These are phyloP conservation scores for Ceratocystiopsis brevicomis DNA, from an alignment of 2,329 filamentous ascomycete genomes.

Conservation along the genomic window DNA sequence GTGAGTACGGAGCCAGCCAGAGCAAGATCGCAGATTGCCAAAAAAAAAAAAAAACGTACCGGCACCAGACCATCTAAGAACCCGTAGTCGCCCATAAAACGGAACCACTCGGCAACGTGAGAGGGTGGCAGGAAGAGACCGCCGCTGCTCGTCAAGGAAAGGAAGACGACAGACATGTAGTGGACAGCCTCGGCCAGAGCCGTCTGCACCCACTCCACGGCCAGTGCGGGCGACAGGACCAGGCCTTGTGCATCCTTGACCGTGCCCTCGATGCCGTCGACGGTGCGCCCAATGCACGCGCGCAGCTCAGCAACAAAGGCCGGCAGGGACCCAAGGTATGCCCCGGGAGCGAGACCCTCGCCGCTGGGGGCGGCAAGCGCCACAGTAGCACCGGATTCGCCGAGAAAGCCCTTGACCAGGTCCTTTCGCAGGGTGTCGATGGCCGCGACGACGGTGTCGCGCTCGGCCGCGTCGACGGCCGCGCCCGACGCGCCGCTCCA, in stretches of 20 bases:
- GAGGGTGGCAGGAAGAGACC: conserved; percentile 36
- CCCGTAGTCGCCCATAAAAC: conserved; percentile 44
- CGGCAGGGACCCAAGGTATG: conserved; percentile 26
- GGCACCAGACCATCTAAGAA: conserved; percentile 50
- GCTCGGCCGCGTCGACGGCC: neutral
- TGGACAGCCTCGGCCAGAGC: conserved; percentile 54
- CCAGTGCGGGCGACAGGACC: conserved; percentile 31
- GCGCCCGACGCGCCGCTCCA: too few species aligned
- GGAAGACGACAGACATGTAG: conserved; percentile 53
- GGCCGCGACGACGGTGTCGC: neutral
- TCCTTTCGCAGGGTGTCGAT: conserved; percentile 3
- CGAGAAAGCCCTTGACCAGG: conserved; percentile 20
- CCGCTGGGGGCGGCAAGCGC: conserved; percentile 28
- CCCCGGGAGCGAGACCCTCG: conserved; percentile 15
- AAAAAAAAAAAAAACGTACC: conserved; percentile 21
- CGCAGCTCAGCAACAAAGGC: conserved; percentile 29
- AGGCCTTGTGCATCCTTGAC: conserved; percentile 26
- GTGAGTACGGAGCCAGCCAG: conserved; percentile 1
- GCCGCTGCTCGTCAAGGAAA: conserved; percentile 42
- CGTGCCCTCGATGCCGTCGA: conserved; percentile 27
- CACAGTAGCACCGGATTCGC: conserved; percentile 25
- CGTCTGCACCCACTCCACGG: conserved; percentile 40
- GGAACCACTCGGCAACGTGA: conserved; percentile 52
- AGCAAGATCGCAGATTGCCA: too few species aligned
- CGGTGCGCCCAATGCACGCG: conserved; percentile 29